Conservation (phyloP, 805 yeast genomes). For the Teunomyces gatunensis region DNA sequence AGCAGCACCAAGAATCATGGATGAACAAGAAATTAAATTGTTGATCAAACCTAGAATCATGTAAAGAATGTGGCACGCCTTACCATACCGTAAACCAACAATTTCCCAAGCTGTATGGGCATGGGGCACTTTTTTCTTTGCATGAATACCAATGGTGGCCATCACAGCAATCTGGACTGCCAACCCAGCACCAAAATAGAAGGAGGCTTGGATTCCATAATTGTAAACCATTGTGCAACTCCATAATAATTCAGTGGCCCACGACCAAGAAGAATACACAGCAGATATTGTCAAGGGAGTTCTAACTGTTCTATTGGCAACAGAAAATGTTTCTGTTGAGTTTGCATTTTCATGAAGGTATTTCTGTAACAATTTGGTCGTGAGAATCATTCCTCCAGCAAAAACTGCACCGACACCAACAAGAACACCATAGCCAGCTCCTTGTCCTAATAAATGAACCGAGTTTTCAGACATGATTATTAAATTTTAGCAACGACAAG, state of each 20-base stretch:
- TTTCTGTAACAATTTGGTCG: constrained; percentile 21
- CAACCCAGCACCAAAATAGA: constrained; percentile 26
- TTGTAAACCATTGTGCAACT: constrained; percentile 23
- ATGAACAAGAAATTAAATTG: constrained; percentile 23
- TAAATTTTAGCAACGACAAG: background rate
- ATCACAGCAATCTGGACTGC: constrained; percentile 24
- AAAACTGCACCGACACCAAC: constrained; percentile 16
- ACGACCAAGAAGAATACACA: constrained; percentile 26
- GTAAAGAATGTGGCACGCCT: constrained; percentile 19
- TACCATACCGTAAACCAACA: constrained; percentile 27
- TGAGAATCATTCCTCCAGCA: constrained; percentile 26
- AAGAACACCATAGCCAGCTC: background rate
- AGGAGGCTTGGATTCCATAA: constrained; percentile 24
- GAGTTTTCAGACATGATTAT: background rate
- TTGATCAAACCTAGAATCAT: constrained; percentile 24
- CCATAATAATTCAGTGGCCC: constrained; percentile 28
- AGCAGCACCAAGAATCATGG: constrained; percentile 27
- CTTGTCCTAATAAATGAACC: background rate
- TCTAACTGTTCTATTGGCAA: constrained; percentile 15
- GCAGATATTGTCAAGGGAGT: constrained; percentile 9
- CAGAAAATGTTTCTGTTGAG: constrained; percentile 27
- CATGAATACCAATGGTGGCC: constrained; percentile 24
- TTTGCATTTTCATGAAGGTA: constrained; percentile 24
- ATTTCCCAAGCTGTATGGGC: constrained; percentile 29
- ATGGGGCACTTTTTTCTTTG: constrained; percentile 25